Conservation (phyloP, 2,329 filamentous ascomycete species). For the Furcasterigmium furcatum region DNA sequence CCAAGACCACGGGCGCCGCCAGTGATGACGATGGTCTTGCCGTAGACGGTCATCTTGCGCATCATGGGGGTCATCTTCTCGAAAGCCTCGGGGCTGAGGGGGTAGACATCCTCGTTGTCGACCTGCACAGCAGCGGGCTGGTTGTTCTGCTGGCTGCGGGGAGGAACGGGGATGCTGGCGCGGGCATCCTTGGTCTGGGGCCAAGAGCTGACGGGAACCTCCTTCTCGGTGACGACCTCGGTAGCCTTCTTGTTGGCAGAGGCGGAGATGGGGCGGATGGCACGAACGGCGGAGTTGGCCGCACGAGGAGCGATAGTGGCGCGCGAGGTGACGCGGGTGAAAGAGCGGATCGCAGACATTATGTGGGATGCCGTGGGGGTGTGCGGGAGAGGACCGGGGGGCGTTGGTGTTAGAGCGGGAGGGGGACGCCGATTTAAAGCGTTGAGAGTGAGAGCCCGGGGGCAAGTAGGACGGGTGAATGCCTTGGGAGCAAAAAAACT, state of each 20-base stretch:
- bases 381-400: not conserved
- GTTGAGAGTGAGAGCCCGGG: too few species aligned
- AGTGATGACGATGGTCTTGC: slow-evolving; percentile 70
- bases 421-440: too few species aligned
- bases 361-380: not conserved
- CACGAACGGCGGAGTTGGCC: slow-evolving; percentile 16
- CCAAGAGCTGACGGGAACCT: slow-evolving; percentile 55
- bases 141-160: slow-evolving; percentile 14
- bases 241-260: slow-evolving; percentile 36
- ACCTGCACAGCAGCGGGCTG: slow-evolving; percentile 13
- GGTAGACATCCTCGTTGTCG: slow-evolving; percentile 46
- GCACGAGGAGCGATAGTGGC: slow-evolving; percentile 23
- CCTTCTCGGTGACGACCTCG: slow-evolving; percentile 53
- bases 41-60: slow-evolving; percentile 65
- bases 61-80: slow-evolving; percentile 56
- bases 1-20: slow-evolving; percentile 75
- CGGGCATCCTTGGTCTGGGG: slow-evolving; percentile 49
- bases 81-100: slow-evolving; percentile 51
- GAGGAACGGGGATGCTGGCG: slow-evolving; percentile 49
- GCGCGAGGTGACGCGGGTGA: slow-evolving; percentile 16
- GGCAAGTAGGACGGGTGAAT: too few species aligned
- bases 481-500: too few species aligned
- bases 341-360: slow-evolving; percentile 10
- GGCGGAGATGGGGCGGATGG: slow-evolving; percentile 30
- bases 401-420: not conserved